Base-by-base conservation (phyloP, 805 yeast genomes). In the Ogataea dorogensis region DNA sequence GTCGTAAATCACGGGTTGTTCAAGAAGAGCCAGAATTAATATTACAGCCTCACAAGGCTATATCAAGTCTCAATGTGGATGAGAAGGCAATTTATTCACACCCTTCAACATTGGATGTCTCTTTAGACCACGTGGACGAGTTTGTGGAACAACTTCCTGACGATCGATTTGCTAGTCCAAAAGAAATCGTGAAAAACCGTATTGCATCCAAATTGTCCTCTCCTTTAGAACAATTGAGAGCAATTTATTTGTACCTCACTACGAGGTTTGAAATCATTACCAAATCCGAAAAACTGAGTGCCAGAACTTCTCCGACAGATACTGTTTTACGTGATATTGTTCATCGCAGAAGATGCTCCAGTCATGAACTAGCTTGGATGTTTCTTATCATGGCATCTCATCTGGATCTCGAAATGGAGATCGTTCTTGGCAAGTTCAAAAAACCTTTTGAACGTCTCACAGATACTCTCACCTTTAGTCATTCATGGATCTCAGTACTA, bases 401-500 rank as follows among this genome's bases (percentile, higher is more conserved):
- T 0, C 64, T 89, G 32, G 79, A 81, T 8, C 70, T 93, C 24
- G 79, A 81, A 6, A 76, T 87, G 46, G 93, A 85, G 42, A 70
- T 87, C 1, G 78, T 93, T 2, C 64, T 79, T 17, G 98, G 98
- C 4, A 85, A 84, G 52, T 71, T 89, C 63, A 86, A 89, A 54
- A 75, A 79, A 17, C 95, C 96, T 7, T 79, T 79, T 43, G 79
- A 72, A 36, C 64, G 69, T 31, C 72, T 40, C 6, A 69, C 77
- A 28, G 68, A 70, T 29, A 25, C 46, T 69, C 73, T 69, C 45
- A 62, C 65, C n/a, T 57, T 79, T 23, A 86, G 88, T 51, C 98
- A 93, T 60, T 77, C 85, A 37, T 93, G 98, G 98, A 71, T 87
- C 37, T 78, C 95, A 1, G 79, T 88, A 1, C 58, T 82, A 22